Evolutionary conservation across 495 filamentous ascomycete genomes (phyloP), one percentile per base, ranked within the genome.

Genomic region (Trichoderma gamsii): DNA sequence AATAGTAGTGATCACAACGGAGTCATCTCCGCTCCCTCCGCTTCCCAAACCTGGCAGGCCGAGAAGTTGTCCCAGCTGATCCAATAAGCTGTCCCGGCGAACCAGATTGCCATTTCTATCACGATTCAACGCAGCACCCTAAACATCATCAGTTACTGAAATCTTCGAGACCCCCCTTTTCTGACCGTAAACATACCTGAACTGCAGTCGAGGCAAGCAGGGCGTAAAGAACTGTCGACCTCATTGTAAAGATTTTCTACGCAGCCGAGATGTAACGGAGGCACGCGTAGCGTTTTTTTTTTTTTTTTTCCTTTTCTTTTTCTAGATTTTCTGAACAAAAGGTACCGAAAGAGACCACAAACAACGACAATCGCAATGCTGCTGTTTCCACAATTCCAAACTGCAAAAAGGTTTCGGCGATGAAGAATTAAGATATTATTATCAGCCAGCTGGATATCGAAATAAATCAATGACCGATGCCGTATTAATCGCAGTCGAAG

Each of bases 361-460:
- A 21, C 3, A 32, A 61, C n/a, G 51, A 56, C 51, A 23, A 61
- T 21, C 9, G 7, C 35, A 38, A 61, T 21, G n/a, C 18, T 16
- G 56, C 56, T 61, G 25, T 29, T 29, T 61, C 56, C 25, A 13
- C 23, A 61, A 61, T 21, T 16, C 11, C 27, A 61, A 13, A 1
- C 15, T 13, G 11, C n/a, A 3, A 32, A 23, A 61, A 29, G 23
- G 29, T 16, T 13, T 11, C 11, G 25, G 18, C 21, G 25, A 61
- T 29, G 27, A 61, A 32, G 29, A 15, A 32, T 7, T 16, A 61
- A 4, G 56, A 61, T 29, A 13, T 61, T 61, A 5, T 61, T 61
- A 11, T 61, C 56, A 61, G 56, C 56, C 56, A 61, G 56, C 56
- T 61, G 56, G 27, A 61, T 27, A 61, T 61, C 27, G 56, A 61